Percentiles rank a stretch among this genome's conserved stretches.
phyloP scores from a whole-genome alignment of 2,329 filamentous ascomycete genomes.

The Gnomoniopsis smithogilvyi region DNA sequence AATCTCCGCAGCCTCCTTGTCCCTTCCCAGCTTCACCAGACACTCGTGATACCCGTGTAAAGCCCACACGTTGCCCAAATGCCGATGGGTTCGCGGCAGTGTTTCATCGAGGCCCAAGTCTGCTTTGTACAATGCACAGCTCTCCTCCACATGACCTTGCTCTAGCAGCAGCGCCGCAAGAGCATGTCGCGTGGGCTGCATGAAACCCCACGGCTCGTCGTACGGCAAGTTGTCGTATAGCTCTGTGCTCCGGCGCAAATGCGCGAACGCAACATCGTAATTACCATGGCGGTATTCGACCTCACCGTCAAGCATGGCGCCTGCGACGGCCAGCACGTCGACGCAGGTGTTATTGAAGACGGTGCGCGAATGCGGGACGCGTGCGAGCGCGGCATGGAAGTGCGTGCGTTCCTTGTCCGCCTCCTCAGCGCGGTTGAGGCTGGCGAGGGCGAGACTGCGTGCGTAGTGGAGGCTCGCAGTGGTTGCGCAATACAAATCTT shows the following conservation, averaged over 20 bases:
- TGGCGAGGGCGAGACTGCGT: slow-evolving; percentile 64
- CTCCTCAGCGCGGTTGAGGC: slow-evolving; percentile 49
- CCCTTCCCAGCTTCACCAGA: slow-evolving; percentile 50
- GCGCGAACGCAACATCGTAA: slow-evolving; percentile 54
- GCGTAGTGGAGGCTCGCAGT: slow-evolving; percentile 68
- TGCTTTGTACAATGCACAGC: slow-evolving; percentile 54
- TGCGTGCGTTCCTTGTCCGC: slow-evolving; percentile 48
- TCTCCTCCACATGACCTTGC: slow-evolving; percentile 56
- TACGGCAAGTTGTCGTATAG: slow-evolving; percentile 64
- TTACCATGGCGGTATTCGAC: slow-evolving; percentile 65
- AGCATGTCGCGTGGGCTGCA: slow-evolving; percentile 70
- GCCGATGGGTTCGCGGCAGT: slow-evolving; percentile 61
- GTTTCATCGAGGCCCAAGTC: slow-evolving; percentile 59
- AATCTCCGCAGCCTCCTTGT: slow-evolving; percentile 33
- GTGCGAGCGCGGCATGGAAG: slow-evolving; percentile 48
- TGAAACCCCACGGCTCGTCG: slow-evolving; percentile 77
- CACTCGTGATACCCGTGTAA: slow-evolving; percentile 73
- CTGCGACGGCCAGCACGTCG: slow-evolving; percentile 61
- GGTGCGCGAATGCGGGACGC: slow-evolving; percentile 57
- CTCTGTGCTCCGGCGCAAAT: slow-evolving; percentile 54
- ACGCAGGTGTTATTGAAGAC: slow-evolving; percentile 66
- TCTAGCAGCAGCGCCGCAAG: slow-evolving; percentile 68
- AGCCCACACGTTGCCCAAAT: slow-evolving; percentile 74
- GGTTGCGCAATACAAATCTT: slow-evolving; percentile 63
- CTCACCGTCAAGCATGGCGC: slow-evolving; percentile 71